Percentiles rank a stretch among this genome's conserved stretches.
phyloP scores from a whole-genome alignment of 169 alveolate species.

The Eimeria sp. region DNA sequence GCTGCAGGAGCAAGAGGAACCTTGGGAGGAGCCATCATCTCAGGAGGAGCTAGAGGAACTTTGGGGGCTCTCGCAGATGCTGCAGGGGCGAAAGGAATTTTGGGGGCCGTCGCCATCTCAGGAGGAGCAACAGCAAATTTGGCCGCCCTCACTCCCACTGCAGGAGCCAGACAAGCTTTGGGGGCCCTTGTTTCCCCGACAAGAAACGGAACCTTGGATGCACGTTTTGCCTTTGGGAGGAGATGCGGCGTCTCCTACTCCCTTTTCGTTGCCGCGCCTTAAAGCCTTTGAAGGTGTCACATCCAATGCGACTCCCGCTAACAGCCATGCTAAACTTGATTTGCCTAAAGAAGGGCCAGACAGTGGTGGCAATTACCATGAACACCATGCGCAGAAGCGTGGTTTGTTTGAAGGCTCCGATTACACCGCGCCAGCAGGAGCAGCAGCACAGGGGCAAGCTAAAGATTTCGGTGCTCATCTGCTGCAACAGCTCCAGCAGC shows the following conservation, averaged over 20 bases:
- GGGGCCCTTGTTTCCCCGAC: too few species aligned
- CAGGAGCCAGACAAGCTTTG: not conserved
- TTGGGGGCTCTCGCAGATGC: not conserved
- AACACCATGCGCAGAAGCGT: not conserved
- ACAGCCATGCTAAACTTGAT: too few species aligned
- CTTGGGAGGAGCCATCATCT: not conserved
- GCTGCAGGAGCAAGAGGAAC: not conserved
- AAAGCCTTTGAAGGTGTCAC: too few species aligned
- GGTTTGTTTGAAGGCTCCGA: not conserved
- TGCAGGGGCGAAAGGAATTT: not conserved
- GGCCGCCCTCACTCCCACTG: not conserved
- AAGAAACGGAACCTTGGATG: too few species aligned
- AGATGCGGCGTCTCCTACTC: too few species aligned
- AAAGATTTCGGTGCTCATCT: not conserved
- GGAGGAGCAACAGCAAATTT: not conserved
- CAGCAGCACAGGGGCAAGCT: not conserved
- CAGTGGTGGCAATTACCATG: not conserved
- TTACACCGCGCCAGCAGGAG: not conserved
- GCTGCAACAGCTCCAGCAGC: conserved; percentile 13
- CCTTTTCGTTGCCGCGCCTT: too few species aligned
- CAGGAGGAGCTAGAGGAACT: not conserved
- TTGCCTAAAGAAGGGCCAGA: not conserved
- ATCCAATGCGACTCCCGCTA: too few species aligned
- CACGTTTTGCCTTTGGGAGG: too few species aligned
- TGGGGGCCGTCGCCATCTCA: not conserved